Base-by-base conservation (phyloP, 1,139 yeast genomes). In the Yamadazyma atmosphaerica region DNA sequence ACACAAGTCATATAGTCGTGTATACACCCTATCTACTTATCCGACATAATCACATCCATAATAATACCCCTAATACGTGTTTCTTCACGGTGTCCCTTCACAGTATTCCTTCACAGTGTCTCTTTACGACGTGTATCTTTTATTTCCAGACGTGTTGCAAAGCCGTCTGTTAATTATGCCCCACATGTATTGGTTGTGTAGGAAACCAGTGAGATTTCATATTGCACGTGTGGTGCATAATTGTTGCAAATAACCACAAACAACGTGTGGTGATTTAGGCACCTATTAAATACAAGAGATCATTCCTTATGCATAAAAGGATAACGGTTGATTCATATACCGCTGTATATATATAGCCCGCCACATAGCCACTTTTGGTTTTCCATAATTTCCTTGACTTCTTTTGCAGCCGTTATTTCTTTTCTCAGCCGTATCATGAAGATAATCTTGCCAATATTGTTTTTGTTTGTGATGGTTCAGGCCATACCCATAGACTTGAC, bases 401-500 rank as follows among this genome's bases (percentile, higher is more conserved):
- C 9, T 19, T 6, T 9, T 19, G 6, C 6, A 9, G 22, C 9
- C 22, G 22, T 19, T 19, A 9, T 9, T 6, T 19, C 22, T 6
- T 19, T 19, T 9, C 26, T 23, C 26, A 23, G 26, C 26, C 26
- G 26, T 23, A 23, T 12, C 7, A 23, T 23, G 26, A 28, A 8
- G 29, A n/a, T 26, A 10, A n/a, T 16, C 11, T 14, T 28, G 12
- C 7, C 21, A 8, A 14, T 28, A 15, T 7, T 28, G 16, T 11
- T 28, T 16, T 28, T 28, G 4, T 10, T 28, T 4, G 17, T 16
- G 19, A 16, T 28, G 31, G 21, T 16, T 15, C 12, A 10, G 9
- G 31, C 31, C 13, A 9, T 30, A 8, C 17, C 33, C 6, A 16
- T 38, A 9, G 35, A 35, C 24, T 35, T 40, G 13, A 17, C 22